Evolutionary conservation across 2,329 filamentous ascomycete species (phyloP), one percentile per base, ranked within the genome.

Genomic region (Sarocladiaceae sp.): DNA sequence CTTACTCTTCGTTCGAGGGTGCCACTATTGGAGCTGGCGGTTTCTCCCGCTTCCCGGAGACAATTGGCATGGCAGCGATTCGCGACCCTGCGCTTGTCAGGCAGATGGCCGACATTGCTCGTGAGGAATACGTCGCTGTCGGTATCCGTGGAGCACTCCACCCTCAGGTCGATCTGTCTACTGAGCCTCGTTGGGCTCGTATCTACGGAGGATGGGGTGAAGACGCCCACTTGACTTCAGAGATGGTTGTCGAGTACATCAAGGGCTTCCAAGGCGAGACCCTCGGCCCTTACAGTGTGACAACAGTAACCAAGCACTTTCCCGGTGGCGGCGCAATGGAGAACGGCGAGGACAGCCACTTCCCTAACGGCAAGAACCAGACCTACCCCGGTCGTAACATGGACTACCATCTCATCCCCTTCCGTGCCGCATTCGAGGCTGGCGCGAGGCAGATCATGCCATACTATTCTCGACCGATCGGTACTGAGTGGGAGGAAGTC

Each of bases 241-340:
- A 64, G 39, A 63, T 68, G 25, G 56, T 75, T 3, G 64, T 69
- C 2, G 70, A 70, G 1, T 78, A 77, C 50, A 70, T 79, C 57
- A 68, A 71, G 44, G 76, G 75, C 17, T 72, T 79, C 46, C 74
- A 76, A 23, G 74, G 72, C 0, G 64, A 69, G 2, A 60, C 66
- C 28, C 62, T 77, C n/a, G 75, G 75, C 0, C 56, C 61, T 0
- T 55, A 69, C 25, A 75, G 72, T 2, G 71, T 79, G 3, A 70
- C 69, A 1, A 74, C 76, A 0, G 70, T 78, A 2, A 77, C 76
- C 0, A 80, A 80, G 61, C 76, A 80, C 55, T 80, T 80, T 57
- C 76, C 77, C 0, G 77, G 77, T 4, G 74, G 70, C 7, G 77
- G 77, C 0, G 70, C 76, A 0, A 68, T 74, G 57, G 63, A 75